Base-by-base conservation (phyloP, 2,329 filamentous ascomycete genomes). In the Periconia macrospinosa region DNA sequence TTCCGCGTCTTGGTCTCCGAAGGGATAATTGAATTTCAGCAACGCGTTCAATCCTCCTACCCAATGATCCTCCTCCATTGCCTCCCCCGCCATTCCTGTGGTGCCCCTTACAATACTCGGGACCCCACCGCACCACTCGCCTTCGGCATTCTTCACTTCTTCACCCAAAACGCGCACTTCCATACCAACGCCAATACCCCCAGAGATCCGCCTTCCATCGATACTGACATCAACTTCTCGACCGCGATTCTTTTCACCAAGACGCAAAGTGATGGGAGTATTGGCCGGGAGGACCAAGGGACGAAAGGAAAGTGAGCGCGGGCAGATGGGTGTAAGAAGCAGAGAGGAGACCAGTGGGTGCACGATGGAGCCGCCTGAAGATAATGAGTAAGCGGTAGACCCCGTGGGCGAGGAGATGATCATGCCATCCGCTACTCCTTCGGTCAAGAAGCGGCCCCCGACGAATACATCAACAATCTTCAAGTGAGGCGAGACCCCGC, bases 11-110 rank as follows among this genome's bases (percentile, higher is more conserved):
- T 73, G 70, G 45, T 74, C 88, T 1, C 94, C 94, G 79, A 97
- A 97, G 0, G 93, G 92, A 76, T 96, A 91, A 73, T 99, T 99
- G 72, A 97, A 99, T 78, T 99, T 99, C 63, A 99, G 77, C 67
- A 97, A 72, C 10, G 91, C 91, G 69, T 96, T 99, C 68, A 99
- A 75, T 0, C 94, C 93, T 1, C 93, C 93, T 2, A 99, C 93
- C 94, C 94, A 99, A 17, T 93, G 91, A 73, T 97, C 93, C 66
- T 97, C 91, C 20, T 81, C 79, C 62, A 82, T 78, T 63, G 67
- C 67, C 17, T 70, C 71, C 33, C 55, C 54, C 1, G 70, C 66
- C 13, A 56, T 62, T 0, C 72, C 68, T 11, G 56, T 61, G 0
- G 74, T 73, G 45, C 81, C 83, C 44, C 92, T 81, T 67, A 97